These are phyloP conservation scores for Xylaria palmicola DNA, from an alignment of 495 filamentous ascomycete species.

Conservation along the genomic window DNA sequence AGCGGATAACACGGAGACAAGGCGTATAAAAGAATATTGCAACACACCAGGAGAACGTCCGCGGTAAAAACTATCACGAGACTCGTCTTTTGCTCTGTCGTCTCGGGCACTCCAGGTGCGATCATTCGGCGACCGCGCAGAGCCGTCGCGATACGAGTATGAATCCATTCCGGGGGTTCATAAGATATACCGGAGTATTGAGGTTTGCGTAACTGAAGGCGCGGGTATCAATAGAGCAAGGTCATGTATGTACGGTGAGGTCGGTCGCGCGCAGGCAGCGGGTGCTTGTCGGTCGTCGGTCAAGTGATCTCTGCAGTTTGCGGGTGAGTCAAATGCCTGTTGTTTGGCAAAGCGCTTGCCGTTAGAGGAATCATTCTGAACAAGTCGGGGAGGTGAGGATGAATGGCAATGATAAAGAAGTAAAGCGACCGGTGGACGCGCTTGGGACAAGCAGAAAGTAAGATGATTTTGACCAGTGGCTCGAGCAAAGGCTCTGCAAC, in stretches of 20 bases:
- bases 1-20: background rate
- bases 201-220: background rate
- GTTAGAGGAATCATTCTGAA: constrained; percentile 49
- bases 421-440: constrained; percentile 24
- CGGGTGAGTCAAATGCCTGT: constrained; percentile 31
- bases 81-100: constrained; percentile 50
- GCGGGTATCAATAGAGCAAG: background rate
- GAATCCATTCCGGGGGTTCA: constrained; percentile 41
- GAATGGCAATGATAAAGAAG: constrained; percentile 26
- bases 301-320: constrained; percentile 28
- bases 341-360: constrained; percentile 52
- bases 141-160: constrained; percentile 43
- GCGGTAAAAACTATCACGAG: constrained; percentile 53
- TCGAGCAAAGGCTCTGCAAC: constrained; percentile 34
- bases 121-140: constrained; percentile 51
- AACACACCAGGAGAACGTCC: constrained; percentile 57
- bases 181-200: background rate
- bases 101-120: constrained; percentile 51
- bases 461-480: constrained; percentile 30
- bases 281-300: constrained; percentile 21
- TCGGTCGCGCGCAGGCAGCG: background rate
- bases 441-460: constrained; percentile 33
- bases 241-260: constrained; percentile 13
- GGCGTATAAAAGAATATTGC: background rate
- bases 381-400: constrained; percentile 29